phyloP scores from a whole-genome alignment of 1,284 basidiomycete species.

The Ceratobasidium papillatum region DNA sequence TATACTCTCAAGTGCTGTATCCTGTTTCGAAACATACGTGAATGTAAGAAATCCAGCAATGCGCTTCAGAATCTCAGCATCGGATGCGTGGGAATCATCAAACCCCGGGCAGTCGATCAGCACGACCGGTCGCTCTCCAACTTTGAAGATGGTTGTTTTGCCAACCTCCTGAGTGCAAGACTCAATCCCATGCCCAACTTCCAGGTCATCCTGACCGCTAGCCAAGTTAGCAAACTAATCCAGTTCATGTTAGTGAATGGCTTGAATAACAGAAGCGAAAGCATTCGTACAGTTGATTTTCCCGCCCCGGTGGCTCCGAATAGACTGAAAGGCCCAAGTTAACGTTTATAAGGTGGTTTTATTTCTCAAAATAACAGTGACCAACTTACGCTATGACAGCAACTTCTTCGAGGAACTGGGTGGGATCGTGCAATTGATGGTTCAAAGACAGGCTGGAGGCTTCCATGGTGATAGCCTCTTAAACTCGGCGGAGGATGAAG shows the following conservation, averaged over 20 bases:
- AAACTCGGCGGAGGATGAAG: neutral
- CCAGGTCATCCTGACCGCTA: neutral
- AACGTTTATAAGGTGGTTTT: neutral
- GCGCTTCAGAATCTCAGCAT: conserved; percentile 55
- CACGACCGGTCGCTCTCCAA: conserved; percentile 45
- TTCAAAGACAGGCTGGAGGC: neutral
- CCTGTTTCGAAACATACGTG: conserved; percentile 31
- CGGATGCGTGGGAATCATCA: conserved; percentile 54
- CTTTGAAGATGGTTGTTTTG: neutral
- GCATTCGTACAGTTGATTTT: conserved; percentile 1
- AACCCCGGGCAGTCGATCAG: conserved; percentile 56
- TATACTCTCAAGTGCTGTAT: neutral
- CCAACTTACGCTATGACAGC: conserved; percentile 4
- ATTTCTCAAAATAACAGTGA: neutral
- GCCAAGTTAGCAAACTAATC: neutral
- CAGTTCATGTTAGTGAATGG: neutral
- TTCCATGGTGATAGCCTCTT: neutral
- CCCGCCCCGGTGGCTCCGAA: conserved; percentile 18
- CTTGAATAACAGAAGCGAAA: neutral
- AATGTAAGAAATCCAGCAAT: conserved; percentile 52
- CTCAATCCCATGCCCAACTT: conserved; percentile 51
- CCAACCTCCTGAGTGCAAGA: conserved; percentile 53
- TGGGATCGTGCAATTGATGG: neutral
- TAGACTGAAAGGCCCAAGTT: neutral
- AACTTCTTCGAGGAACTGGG: neutral